Base-by-base conservation (phyloP, 2,329 filamentous ascomycete species). In the Zopfia rhizophila region DNA sequence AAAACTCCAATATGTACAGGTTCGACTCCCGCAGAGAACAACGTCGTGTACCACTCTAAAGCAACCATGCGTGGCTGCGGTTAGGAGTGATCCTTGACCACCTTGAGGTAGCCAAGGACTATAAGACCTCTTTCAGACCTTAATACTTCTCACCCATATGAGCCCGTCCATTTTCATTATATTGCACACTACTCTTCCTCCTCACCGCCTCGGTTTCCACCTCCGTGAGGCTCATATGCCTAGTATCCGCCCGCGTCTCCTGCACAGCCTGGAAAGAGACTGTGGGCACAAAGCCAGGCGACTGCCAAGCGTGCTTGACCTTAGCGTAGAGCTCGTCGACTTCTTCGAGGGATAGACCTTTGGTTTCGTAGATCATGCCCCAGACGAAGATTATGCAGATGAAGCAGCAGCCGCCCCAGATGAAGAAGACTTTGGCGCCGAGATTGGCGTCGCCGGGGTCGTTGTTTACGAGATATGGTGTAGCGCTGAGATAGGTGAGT, bases 321-420 rank as follows among this genome's bases (percentile, higher is more conserved):
- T 87, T 82, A 65, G 88, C 86, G 72, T 90, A 90, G 75, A 91
- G 85, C 72, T 90, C 88, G 68, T 90, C 87, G 61, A 91, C 89
- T 74, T 90, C 87, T 70, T 91, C 88, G 45, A 91, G 77, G 56
- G 85, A 88, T 64, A 90, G 85, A 69, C 88, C 89, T 75, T 86
- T 89, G 5, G 88, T 91, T 74, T 91, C 88, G 64, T 86, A 90
- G 37, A 91, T 85, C 80, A 89, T 84, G 64, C 77, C 81, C 78
- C 84, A 91, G 23, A 90, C 88, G 68, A 91, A 91, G 53, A 89
- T 73, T 29, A 72, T 72, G 49, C 77, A 79, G 47, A 82, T 56
- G 49, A 77, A 74, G 66, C 79, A 82, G 72, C 77, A 80, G 22
- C 72, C 73, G 27, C 76, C 78, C 79, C 79, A 82, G 61, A 82